Percentiles rank a stretch among this genome's conserved stretches.
These are phyloP conservation scores for Microcera coccophila DNA, from an alignment of 2,329 filamentous ascomycete genomes.

Conservation along the genomic window DNA sequence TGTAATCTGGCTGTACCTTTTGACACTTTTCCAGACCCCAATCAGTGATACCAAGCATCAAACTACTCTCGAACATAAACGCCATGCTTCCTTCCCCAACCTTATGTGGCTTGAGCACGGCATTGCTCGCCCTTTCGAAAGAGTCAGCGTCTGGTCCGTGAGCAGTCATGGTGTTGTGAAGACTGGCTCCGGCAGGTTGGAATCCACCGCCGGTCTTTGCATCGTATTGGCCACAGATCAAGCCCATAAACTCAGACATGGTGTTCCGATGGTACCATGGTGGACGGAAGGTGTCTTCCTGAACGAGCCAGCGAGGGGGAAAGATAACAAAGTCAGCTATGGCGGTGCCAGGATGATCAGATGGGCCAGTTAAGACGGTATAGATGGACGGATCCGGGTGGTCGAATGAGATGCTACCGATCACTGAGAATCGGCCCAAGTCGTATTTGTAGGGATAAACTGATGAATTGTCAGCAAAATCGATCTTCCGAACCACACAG, in stretches of 20 bases:
- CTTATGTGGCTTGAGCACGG: constrained; percentile 51
- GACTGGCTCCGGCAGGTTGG: constrained; percentile 53
- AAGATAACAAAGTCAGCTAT: constrained; percentile 71
- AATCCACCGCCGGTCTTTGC: constrained; percentile 59
- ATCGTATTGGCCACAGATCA: constrained; percentile 57
- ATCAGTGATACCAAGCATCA: constrained; percentile 69
- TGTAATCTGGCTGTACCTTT: constrained; percentile 64
- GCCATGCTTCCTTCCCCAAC: constrained; percentile 61
- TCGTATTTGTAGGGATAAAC: constrained; percentile 81
- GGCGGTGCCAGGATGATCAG: constrained; percentile 61
- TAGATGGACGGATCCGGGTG: constrained; percentile 78
- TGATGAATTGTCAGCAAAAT: no score
- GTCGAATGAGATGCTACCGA: constrained; percentile 70
- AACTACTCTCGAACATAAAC: constrained; percentile 66
- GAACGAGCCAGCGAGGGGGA: constrained; percentile 66
- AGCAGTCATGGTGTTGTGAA: constrained; percentile 70
- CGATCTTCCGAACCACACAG: no score
- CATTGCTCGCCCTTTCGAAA: constrained; percentile 53
- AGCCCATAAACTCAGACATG: constrained; percentile 62
- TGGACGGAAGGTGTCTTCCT: constrained; percentile 65
- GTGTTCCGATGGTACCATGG: constrained; percentile 71
- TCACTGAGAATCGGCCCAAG: constrained; percentile 69
- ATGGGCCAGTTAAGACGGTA: constrained; percentile 64
- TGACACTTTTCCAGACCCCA: constrained; percentile 61
- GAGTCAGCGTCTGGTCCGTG: constrained; percentile 58